Base-by-base conservation (phyloP, 2,329 filamentous ascomycete species). In the Cytospora piceae region DNA sequence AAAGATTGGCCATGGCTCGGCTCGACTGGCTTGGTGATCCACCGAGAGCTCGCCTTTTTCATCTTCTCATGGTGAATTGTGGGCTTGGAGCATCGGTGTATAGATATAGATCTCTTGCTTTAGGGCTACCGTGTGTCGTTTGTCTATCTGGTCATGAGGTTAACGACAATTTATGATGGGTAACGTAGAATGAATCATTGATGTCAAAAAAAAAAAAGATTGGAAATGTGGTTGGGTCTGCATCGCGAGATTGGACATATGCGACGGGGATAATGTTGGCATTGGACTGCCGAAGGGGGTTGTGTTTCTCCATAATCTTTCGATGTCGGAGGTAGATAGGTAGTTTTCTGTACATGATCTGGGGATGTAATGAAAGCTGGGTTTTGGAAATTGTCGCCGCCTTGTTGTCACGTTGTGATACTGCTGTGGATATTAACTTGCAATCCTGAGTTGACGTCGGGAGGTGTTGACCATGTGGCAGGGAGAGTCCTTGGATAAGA, bases 271-370 rank as follows among this genome's bases (percentile, higher is more conserved):
- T 56, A 42, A 58, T 63, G 2, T 39, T 52, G 42, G 32, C 34
- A 51, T 29, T 32, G 59, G 54, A 53, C 55, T 31, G 59, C 42
- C 31, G 37, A 51, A 34, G 17, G 37, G 22, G 46, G 24, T 46
- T 29, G 27, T 29, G 58, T 24, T 17, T 22, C 42, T 58, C n/a
- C 53, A 59, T 61, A 34, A 54, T 60, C 37, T 39, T 24, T 37
- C 55, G 32, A 42, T 58, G 27, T 63, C 34, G 42, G 61, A 70
- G 73, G 73, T 79, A 81, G 77, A 79, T 78, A 76, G 73, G 72
- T 78, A 74, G 75, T 74, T 78, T 78, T 61, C 73, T 79, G 76
- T 80, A 79, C 73, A 80, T 80, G 75, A 73, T 71, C 70, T 72
- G 51, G 57, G 27, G 52, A 55, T 55, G 22, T 63, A 63, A 66